phyloP scores from a whole-genome alignment of 106 monocot genomes.

The Chionographis japonica region DNA sequence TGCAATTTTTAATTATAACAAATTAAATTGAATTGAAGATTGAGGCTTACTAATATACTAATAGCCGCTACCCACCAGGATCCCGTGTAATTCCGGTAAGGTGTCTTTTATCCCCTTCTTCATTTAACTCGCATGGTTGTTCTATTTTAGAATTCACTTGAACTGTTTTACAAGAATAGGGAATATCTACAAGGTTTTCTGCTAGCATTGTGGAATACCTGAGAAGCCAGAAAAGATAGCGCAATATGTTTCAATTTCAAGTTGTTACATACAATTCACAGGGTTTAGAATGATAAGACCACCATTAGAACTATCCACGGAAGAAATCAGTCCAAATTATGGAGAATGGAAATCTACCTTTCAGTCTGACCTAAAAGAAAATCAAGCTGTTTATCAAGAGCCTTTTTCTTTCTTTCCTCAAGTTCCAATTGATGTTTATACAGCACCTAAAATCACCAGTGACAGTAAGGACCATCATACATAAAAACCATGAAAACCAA shows the following conservation, averaged over 20 bases:
- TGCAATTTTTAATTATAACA: constrained; percentile 1
- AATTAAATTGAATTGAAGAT: not conserved
- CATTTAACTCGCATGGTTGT: constrained; percentile 20
- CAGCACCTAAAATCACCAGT: constrained; percentile 56
- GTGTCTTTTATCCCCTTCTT: constrained; percentile 14
- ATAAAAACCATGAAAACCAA: not conserved
- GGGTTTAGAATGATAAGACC: not conserved
- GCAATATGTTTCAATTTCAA: not conserved
- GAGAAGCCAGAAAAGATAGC: not conserved
- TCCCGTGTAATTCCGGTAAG: constrained; percentile 5
- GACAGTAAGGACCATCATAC: not conserved
- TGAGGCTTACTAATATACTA: not conserved
- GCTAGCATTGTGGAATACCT: constrained; percentile 99
- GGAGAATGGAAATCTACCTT: constrained; percentile 36
- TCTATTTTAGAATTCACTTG: constrained; percentile 12
- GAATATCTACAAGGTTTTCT: constrained; percentile 81
- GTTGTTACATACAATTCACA: not conserved
- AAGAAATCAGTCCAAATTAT: not conserved
- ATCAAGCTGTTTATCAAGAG: constrained; percentile 97
- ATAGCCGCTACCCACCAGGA: constrained; percentile 19
- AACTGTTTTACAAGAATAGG: constrained; percentile 11
- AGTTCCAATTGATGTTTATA: constrained; percentile 93
- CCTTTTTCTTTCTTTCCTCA: constrained; percentile 95
- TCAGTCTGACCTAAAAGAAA: constrained; percentile 99
- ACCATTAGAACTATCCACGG: not conserved